Evolutionary conservation across 352 stramenopile genomes (phyloP), one percentile per base, ranked within the genome.

Genomic region (Pythium chondricola): DNA sequence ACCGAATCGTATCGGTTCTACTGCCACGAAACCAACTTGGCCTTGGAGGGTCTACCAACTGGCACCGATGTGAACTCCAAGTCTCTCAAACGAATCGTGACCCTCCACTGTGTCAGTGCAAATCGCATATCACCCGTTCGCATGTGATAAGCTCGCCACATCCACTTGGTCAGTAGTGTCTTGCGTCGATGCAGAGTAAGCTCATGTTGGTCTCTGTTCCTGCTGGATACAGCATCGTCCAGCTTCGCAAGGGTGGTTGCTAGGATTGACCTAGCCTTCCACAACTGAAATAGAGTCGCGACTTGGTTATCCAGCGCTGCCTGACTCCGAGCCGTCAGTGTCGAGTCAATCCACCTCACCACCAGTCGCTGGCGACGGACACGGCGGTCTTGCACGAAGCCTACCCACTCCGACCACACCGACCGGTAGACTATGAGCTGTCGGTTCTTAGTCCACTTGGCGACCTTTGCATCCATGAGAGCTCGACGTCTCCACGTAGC

Each of bases 141-240:
- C 10, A 52, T 35, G 2, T 56, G n/a, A 37, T 88, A 85, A 7
- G 71, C 65, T 43, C 53, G 58, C 76, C 76, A 88, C 14, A 56
- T 39, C 55, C 47, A 54, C 44, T 57, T 63, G 27, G 36, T 36
- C 35, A 58, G 32, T 18, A 63, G 39, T 8, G 14, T 6, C 9
- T 29, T 7, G 26, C 33, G 32, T 3, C 38, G 30, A 13, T 42
- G 24, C 30, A 36, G 4, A 14, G 17, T n/a, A 14, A 21, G 4
- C 18, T 17, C 2, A 0, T n/a, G 17, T 18, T 48, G 22, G n/a
- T 33, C 20, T 3, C 4, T 14, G 24, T 4, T 24, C n/a, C 22
- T 9, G 5, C 41, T 18, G 4, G 30, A 16, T 18, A 27, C 6
- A 8, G 21, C 10, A 1, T 11, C 21, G 4, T 24, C 22, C 4